Evolutionary conservation across 2,329 filamentous ascomycete species (phyloP), one percentile per base, ranked within the genome.

Genomic region (Ascosphaera apis): DNA sequence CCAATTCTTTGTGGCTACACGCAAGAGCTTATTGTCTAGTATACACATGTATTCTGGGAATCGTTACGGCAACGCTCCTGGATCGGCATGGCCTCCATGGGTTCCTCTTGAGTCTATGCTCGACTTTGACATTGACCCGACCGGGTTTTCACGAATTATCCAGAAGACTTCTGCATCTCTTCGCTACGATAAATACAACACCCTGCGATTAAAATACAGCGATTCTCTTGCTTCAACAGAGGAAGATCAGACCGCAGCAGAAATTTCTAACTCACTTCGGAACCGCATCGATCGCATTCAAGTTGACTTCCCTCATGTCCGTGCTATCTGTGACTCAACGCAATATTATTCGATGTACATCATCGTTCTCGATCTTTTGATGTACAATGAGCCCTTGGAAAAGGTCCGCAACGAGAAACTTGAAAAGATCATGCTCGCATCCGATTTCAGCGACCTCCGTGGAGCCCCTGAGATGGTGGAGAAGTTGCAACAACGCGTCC

Each of bases 261-360:
- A 65, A 34, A 21, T 21, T 16, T 17, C 13, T 11, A 21, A 33
- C 11, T 33, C 31, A 5, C 31, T 33, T 15, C 81, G 91, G 51
- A 75, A 65, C 44, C 71, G 83, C n/a, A 86, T 93, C 60, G 88
- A 98, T 53, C 86, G 91, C 50, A 69, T 99, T 11, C 92, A 81
- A 72, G 80, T 98, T 23, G 84, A 95, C 48, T 98, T 99, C 48
- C 88, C 88, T 9, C 80, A 91, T 43, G 75, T 91, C 31, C 71
- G 83, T 38, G 86, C 83, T n/a, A 72, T 93, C 33, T 98, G 91
- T 60, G 91, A 98, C 56, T 98, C 91, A 4, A 72, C 77, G 28
- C 86, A 98, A 55, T 99, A 98, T 58, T 98, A 91, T 52, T 80
- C 88, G 3, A 75, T 98, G 64, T 99, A 98, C 50, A 82, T 98